These are phyloP conservation scores for Nicotiana sylvestris DNA, from an alignment of 257 asterid genomes.

Conservation along the genomic window DNA sequence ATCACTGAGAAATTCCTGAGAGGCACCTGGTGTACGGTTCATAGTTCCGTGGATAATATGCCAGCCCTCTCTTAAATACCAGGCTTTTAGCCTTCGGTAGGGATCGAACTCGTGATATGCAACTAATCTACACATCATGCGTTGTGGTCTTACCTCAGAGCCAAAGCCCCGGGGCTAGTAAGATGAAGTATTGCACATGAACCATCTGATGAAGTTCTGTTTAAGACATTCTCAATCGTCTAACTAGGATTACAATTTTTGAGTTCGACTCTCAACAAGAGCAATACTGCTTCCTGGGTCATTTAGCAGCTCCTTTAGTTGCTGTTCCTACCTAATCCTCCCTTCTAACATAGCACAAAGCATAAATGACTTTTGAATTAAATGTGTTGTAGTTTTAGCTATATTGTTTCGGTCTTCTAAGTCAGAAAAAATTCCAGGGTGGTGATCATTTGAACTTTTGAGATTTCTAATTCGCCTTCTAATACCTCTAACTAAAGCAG, in stretches of 20 bases:
- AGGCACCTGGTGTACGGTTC: too few species aligned
- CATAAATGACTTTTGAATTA: not conserved
- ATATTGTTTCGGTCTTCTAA: not conserved
- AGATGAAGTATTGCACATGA: not conserved
- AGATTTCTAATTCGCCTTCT: not conserved
- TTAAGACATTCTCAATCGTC: not conserved
- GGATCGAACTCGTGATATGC: too few species aligned
- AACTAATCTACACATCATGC: too few species aligned
- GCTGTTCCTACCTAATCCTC: not conserved
- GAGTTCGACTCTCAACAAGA: not conserved
- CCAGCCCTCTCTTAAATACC: too few species aligned
- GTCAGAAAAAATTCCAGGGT: not conserved
- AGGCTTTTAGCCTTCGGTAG: too few species aligned
- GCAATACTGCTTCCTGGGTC: not conserved
- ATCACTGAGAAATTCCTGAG: too few species aligned
- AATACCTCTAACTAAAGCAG: not conserved
- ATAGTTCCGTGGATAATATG: too few species aligned
- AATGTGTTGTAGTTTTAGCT: not conserved
- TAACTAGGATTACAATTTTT: not conserved
- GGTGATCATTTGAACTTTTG: constrained; percentile 13
- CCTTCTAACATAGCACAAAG: not conserved
- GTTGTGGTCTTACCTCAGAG: too few species aligned
- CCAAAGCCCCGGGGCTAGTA: too few species aligned
- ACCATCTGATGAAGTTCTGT: not conserved
- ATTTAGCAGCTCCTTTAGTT: not conserved